Evolutionary conservation across 805 yeast species (phyloP), one percentile per base, ranked within the genome.

Genomic region (Candida awuae): DNA sequence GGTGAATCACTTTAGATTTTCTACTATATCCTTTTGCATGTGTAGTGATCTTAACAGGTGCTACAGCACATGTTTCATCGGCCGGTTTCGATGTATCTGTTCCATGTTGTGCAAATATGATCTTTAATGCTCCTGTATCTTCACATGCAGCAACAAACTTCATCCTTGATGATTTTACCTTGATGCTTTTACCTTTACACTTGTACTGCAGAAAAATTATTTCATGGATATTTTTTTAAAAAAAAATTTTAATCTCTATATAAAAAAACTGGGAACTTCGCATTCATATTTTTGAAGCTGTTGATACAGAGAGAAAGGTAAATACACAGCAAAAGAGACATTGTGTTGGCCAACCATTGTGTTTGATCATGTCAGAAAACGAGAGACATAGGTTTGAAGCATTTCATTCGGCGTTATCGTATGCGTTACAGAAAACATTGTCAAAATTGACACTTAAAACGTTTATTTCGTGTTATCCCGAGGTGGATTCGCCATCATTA

Each of bases 81-180:
- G 26, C 12, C 52, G 80, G 77, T 30, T 68, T 65, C 6, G 95
- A 82, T 3, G 95, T 86, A 52, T 88, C 94, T 0, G 90, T 80
- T 0, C 88, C 90, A 37, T 69, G 63, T 15, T 63, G 55, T 49
- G 86, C 85, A 5, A 68, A 52, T 8, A 84, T 63, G 53, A 79
- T 86, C 37, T 80, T 81, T 38, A 80, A 48, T 6, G 73, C 66
- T 1, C 88, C 87, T 2, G 74, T 70, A 49, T 82, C 88, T 44
- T 75, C 82, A 14, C 84, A 72, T 30, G 85, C 66, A 3, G 69
- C 78, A 32, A 82, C 49, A 12, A 81, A 54, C 57, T 71, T 79
- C 90, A 82, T 80, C 3, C 13, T 35, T 16, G 23, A 8, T 13
- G 13, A 5, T 13, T 25, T 25, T 12, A 25, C n/a, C n/a, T n/a